These are phyloP conservation scores for Syzygium oleosum DNA, from an alignment of 345 rosid genomes.

Conservation along the genomic window DNA sequence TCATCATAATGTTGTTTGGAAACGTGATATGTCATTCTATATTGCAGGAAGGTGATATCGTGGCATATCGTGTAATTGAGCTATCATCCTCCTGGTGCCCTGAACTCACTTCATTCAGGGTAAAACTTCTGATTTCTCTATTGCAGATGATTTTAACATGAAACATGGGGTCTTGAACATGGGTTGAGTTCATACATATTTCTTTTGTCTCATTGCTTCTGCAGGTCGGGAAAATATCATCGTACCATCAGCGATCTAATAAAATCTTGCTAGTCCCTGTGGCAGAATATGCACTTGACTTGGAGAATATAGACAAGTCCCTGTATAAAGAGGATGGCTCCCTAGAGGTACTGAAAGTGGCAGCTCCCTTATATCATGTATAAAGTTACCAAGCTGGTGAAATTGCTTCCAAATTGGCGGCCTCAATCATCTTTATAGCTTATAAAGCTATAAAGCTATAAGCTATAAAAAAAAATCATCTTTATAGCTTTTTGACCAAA, in stretches of 20 bases:
- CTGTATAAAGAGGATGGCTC: constrained; percentile 73
- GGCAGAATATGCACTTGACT: constrained; percentile 46
- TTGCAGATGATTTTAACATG: not conserved
- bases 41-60: constrained; percentile 79
- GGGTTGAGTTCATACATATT: not conserved
- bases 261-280: constrained; percentile 46
- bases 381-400: not conserved
- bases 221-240: constrained; percentile 79
- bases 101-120: constrained; percentile 68
- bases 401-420: not conserved
- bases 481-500: too few relatives aligned
- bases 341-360: constrained; percentile 37
- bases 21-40: not conserved
- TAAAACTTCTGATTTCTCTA: constrained; percentile 14
- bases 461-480: too few relatives aligned
- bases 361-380: not conserved
- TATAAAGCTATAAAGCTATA: too few relatives aligned
- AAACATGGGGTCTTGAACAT: not conserved
- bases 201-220: constrained; percentile 3
- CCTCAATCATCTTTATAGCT: not conserved
- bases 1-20: not conserved
- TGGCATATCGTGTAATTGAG: constrained; percentile 87
- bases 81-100: constrained; percentile 91
- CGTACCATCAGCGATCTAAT: constrained; percentile 44
- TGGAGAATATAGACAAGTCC: constrained; percentile 34